Evolutionary conservation across 2,329 filamentous ascomycete genomes (phyloP).

Genomic region (Trichoderma koningiopsis): DNA sequence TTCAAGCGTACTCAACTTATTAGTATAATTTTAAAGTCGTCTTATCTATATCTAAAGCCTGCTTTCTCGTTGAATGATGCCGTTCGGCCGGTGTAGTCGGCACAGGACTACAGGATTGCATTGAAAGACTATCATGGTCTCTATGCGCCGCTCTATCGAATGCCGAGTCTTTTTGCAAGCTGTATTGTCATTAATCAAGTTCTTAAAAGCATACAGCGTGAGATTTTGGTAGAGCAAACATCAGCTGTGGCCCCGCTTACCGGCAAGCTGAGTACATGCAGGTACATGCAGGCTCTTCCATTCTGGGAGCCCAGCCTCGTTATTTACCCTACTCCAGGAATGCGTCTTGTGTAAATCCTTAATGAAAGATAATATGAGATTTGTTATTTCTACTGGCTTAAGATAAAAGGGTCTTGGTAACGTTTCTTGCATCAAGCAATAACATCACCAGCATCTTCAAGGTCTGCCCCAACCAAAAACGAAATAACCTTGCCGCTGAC

Average conservation of each 20-base stretch:
- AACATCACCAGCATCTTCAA: not conserved
- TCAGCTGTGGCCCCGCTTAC: not conserved
- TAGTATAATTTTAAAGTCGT: no score
- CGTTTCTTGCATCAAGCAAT: not conserved
- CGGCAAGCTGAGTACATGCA: not conserved
- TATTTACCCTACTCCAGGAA: accelerated
- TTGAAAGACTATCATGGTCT: no score
- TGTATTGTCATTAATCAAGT: no score
- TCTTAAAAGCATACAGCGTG: no score
- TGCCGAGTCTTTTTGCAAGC: no score
- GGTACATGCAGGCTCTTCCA: not conserved
- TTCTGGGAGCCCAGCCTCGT: not conserved
- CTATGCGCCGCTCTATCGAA: no score
- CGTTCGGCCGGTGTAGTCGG: no score
- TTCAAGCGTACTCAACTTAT: no score
- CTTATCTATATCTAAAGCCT: no score
- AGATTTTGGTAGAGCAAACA: no score
- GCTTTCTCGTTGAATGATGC: no score
- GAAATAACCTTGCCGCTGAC: not conserved
- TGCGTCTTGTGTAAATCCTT: not conserved
- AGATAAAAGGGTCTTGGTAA: not conserved
- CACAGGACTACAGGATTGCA: no score
- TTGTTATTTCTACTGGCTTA: accelerated
- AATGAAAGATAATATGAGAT: not conserved
- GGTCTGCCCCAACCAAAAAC: not conserved